Percentiles rank a stretch among this genome's conserved stretches.
These are phyloP conservation scores for Trichoderma parareesei DNA, from an alignment of 495 filamentous ascomycete genomes.

Conservation along the genomic window DNA sequence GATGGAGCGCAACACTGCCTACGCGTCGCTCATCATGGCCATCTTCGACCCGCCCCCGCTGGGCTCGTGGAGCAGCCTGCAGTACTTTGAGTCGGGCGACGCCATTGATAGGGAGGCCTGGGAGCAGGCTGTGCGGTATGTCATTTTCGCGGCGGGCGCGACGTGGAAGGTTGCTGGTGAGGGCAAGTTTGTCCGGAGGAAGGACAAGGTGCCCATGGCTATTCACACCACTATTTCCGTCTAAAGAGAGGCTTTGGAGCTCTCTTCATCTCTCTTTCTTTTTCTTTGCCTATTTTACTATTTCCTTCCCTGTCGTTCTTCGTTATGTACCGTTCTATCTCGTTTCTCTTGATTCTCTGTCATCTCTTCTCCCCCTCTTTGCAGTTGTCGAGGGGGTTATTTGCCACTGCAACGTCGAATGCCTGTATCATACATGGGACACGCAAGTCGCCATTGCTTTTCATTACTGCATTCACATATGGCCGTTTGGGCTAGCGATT, in stretches of 20 bases:
- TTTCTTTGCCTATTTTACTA: neutral
- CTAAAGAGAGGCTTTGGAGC: neutral
- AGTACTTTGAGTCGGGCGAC: slow-evolving; percentile 38
- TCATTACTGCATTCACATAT: no score
- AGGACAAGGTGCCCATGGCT: neutral
- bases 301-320: neutral
- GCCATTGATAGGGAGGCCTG: slow-evolving; percentile 34
- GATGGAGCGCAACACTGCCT: slow-evolving; percentile 38
- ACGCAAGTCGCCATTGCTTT: no score
- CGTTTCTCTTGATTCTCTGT: neutral
- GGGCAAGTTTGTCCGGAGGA: slow-evolving; percentile 1
- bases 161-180: slow-evolving; percentile 22
- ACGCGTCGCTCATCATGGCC: slow-evolving; percentile 31
- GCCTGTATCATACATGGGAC: no score
- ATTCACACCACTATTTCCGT: neutral
- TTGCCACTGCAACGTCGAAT: no score
- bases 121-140: slow-evolving; percentile 32
- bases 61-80: slow-evolving; percentile 24
- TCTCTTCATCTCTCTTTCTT: neutral
- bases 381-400: no score
- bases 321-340: neutral
- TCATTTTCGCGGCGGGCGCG: slow-evolving; percentile 21
- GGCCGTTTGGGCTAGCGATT: no score
- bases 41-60: slow-evolving; percentile 19
- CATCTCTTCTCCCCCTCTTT: neutral